Base-by-base conservation (phyloP, 331 rosid genomes). In the Prunus yedoensis region DNA sequence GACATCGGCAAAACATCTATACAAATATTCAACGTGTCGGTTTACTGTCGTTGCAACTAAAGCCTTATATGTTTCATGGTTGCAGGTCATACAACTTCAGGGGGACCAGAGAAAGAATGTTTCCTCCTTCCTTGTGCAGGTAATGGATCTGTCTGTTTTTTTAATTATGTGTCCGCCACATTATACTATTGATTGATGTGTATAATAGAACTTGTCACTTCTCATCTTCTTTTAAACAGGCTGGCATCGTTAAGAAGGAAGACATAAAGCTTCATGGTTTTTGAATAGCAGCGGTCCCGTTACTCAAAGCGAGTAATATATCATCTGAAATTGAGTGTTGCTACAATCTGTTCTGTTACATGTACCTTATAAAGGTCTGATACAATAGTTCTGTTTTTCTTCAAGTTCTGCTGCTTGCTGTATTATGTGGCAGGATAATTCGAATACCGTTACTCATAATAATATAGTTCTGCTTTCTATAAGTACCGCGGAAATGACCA, bases 91-190 rank as follows among this genome's bases (percentile, higher is more conserved):
- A 76, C 86, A 85, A 70, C 85, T 85, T 77, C 89, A 85, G 70
- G 85, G 89, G 51, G 89, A 85, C 66, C 85, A 82, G 35, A 85
- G 89, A 80, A 82, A 79, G 87, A 85, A 85, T 85, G 83, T 77
- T 73, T 85, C 89, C 49, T 70, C 77, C 75, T 82, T 85, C 77
- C 87, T 85, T 35, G 85, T 74, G 79, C 87, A 79, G 89, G 89
- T 79, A 66, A 58, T 57, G 43, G 32, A 11, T 25, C 65, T 58
- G 13, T 13, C 18, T 51, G 3, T 43, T 4, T 5, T 5, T 20
- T 25, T 17, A n/a, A 10, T 58, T 28, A 15, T 8, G 12, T 12
- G 32, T n/a, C 32, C 8, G 2, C 43, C 53, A 17, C 8, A 53
- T 47, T 32, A 23, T 49, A 16, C 32, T 10, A 11, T 45, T 10